Evolutionary conservation across 1,139 yeast genomes (phyloP), one percentile per base, ranked within the genome.

Genomic region (Lodderomyces orthopsilosis): DNA sequence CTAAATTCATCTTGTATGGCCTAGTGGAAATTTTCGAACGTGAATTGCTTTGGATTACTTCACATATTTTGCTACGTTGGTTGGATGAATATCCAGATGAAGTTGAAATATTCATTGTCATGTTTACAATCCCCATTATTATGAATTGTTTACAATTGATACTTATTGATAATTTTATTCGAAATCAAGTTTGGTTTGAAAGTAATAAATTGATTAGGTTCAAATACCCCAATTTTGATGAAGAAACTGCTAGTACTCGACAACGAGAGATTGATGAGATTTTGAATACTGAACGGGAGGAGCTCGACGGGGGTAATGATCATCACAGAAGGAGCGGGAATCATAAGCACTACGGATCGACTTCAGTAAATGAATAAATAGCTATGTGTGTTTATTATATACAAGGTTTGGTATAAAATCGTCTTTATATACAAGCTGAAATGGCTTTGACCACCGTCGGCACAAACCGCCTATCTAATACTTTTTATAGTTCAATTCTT

Each of bases 71-170:
- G 14, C 67, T 91, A 14, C 79, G 87, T 9, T 87, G 96, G 95
- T 76, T 93, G 3, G 82, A 84, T 54, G 81, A 79, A 45, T 84
- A 83, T 62, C 94, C 95, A 1, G 74, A 71, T 26, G 81, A 85
- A 51, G 64, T 89, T 39, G 96, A 91, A 60, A 87, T 91, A 7
- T 82, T 86, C 40, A 77, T 93, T 51, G 96, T 93, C 37, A 85
- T 91, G 82, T 79, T 91, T 59, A 76, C 89, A 1, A 83, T 85
- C 48, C 94, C 94, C 1, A 70, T 85, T 2, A 62, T 83, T 15
- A 80, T 93, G 85, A 91, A 93, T 62, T 82, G 94, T 48, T 71
- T 93, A 52, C 98, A 93, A 65, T 85, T 89, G 57, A 77, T 87
- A 40, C 77, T 93, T 51, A 82, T 93, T 37, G 98, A 93, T 60